Conservation (phyloP, 2,329 filamentous ascomycete species). For the Fusarium succisae region DNA sequence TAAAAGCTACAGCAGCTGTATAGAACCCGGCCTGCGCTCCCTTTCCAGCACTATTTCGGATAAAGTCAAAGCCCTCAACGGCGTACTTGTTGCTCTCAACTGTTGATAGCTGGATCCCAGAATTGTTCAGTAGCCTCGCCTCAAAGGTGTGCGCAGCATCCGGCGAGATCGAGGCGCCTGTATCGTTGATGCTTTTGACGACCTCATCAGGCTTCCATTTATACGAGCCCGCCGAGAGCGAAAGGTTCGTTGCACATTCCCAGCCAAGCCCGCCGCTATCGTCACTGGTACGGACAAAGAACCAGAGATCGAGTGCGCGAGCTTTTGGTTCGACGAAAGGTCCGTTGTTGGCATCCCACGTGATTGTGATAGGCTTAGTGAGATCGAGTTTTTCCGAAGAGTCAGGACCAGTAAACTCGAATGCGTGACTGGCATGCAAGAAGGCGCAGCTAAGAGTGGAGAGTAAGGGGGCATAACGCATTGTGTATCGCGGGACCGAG, state of each 20-base stretch:
- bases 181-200: neutral
- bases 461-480: neutral
- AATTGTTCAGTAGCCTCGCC: neutral
- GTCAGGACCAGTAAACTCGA: neutral
- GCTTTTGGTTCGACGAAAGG: neutral
- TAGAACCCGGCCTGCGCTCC: accelerated
- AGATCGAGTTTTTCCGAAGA: neutral
- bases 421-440: neutral
- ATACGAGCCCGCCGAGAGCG: neutral
- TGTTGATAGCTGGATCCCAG: neutral
- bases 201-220: neutral
- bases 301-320: neutral
- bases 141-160: neutral
- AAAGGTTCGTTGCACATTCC: neutral
- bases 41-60: neutral
- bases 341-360: neutral
- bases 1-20: neutral
- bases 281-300: neutral
- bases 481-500: neutral
- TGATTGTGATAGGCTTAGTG: neutral
- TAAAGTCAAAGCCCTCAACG: neutral
- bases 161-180: neutral
- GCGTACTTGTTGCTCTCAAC: neutral
- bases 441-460: neutral
- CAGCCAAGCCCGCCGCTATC: neutral